These are phyloP conservation scores for Rhodotorula sp. DNA, from an alignment of 1,284 basidiomycete genomes.

Conservation along the genomic window DNA sequence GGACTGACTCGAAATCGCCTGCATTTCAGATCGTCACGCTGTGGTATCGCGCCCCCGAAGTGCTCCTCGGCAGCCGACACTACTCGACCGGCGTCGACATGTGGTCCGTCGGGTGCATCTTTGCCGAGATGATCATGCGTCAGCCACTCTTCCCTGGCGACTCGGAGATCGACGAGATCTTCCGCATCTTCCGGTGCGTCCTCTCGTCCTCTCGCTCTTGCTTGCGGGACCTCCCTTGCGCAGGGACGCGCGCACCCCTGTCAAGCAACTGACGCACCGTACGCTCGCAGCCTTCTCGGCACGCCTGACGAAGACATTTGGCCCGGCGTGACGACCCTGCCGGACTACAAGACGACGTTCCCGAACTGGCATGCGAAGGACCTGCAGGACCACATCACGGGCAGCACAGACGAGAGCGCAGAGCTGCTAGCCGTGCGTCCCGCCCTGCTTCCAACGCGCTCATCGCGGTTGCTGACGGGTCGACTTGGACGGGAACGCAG, in stretches of 20 bases:
- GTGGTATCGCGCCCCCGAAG: slow-evolving; percentile 98
- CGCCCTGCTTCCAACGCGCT: too few relatives aligned
- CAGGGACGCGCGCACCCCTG: too few relatives aligned
- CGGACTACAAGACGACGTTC: slow-evolving; percentile 96
- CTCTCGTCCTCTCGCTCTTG: not conserved
- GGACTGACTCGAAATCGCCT: not conserved
- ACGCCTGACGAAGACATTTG: slow-evolving; percentile 91
- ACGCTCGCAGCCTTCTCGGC: slow-evolving; percentile 71
- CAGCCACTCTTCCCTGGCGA: slow-evolving; percentile 95
- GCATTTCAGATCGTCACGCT: slow-evolving; percentile 82
- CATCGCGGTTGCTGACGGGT: not conserved
- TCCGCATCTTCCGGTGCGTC: slow-evolving; percentile 90
- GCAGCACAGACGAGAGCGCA: slow-evolving; percentile 63
- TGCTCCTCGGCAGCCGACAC: slow-evolving; percentile 89
- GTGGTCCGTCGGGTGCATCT: slow-evolving; percentile 97
- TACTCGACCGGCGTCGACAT: slow-evolving; percentile 97
- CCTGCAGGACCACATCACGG: slow-evolving; percentile 66
- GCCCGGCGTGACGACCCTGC: slow-evolving; percentile 85
- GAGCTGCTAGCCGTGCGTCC: slow-evolving; percentile 65
- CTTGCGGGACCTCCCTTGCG: too few relatives aligned
- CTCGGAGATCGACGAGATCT: slow-evolving; percentile 99
- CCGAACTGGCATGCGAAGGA: slow-evolving; percentile 79
- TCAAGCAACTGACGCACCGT: slow-evolving; percentile 5
- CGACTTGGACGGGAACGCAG: slow-evolving; percentile 50
- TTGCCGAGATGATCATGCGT: slow-evolving; percentile 90